Conservation (phyloP, 805 yeast genomes). For the Torulaspora quercuum region DNA sequence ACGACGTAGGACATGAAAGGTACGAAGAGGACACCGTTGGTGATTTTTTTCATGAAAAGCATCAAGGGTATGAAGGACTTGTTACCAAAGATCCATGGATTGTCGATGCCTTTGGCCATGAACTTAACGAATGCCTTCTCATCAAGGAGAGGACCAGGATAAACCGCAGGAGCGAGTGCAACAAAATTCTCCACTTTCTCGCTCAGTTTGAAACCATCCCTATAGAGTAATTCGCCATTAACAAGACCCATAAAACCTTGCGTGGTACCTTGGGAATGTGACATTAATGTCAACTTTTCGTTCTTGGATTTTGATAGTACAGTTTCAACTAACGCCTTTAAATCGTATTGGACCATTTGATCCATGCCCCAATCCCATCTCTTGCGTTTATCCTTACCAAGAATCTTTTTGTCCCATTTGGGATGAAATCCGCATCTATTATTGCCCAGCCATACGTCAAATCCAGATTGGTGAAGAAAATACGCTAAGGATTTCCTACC, state of each 20-base stretch:
- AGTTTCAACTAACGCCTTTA: slow-evolving; percentile 66
- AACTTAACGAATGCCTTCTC: slow-evolving; percentile 58
- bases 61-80: slow-evolving; percentile 76
- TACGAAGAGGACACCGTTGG: slow-evolving; percentile 52
- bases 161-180: slow-evolving; percentile 88
- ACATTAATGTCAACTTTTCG: slow-evolving; percentile 56
- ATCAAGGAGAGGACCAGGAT: slow-evolving; percentile 73
- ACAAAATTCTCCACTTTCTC: slow-evolving; percentile 62
- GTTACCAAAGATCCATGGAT: slow-evolving; percentile 62
- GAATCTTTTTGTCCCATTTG: slow-evolving; percentile 47
- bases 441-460: slow-evolving; percentile 89
- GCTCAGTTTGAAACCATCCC: slow-evolving; percentile 40
- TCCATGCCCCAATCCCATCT: slow-evolving; percentile 94
- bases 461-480: slow-evolving; percentile 52
- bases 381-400: slow-evolving; percentile 29
- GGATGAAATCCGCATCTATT: slow-evolving; percentile 85
- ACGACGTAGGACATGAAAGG: slow-evolving; percentile 69
- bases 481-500: slow-evolving; percentile 77
- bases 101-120: slow-evolving; percentile 50
- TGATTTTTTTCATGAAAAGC: slow-evolving; percentile 51
- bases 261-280: slow-evolving; percentile 94
- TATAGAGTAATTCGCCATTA: slow-evolving; percentile 36
- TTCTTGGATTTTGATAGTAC: slow-evolving; percentile 44
- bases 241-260: slow-evolving; percentile 72
- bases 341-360: slow-evolving; percentile 77